These are phyloP conservation scores for Aspergillus texensis DNA, from an alignment of 2,329 filamentous ascomycete genomes.

Conservation along the genomic window DNA sequence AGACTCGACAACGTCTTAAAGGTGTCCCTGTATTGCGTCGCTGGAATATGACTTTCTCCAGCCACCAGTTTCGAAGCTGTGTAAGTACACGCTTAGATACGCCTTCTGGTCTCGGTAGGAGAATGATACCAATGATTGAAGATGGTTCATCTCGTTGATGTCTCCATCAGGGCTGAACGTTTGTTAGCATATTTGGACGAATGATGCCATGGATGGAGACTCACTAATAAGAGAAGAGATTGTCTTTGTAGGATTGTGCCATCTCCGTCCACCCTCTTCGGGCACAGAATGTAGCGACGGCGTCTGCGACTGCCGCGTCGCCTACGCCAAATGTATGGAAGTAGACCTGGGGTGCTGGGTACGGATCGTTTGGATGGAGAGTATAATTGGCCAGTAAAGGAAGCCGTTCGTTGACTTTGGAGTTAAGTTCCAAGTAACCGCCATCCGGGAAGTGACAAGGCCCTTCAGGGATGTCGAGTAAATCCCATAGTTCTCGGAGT, in stretches of 20 bases:
- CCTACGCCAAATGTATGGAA: slow-evolving; percentile 19
- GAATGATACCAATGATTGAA: slow-evolving; percentile 16
- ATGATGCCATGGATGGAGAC: background rate
- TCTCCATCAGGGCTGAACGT: slow-evolving; percentile 9
- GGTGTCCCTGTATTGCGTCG: background rate
- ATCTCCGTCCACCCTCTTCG: slow-evolving; percentile 14
- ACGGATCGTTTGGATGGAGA: slow-evolving; percentile 10
- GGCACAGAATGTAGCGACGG: slow-evolving; percentile 16
- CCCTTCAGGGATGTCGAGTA: slow-evolving; percentile 12
- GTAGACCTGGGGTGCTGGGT: slow-evolving; percentile 22
- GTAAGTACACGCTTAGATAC: slow-evolving; percentile 16
- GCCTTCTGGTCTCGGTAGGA: slow-evolving; percentile 12
- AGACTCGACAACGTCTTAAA: background rate
- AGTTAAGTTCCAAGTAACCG: slow-evolving; percentile 3
- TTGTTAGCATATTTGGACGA: background rate
- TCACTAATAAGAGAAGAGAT: slow-evolving; percentile 19
- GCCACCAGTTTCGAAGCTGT: slow-evolving; percentile 8
- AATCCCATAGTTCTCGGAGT: slow-evolving; percentile 19
- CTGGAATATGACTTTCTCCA: background rate
- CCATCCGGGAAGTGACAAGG: background rate
- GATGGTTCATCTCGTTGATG: slow-evolving; percentile 4
- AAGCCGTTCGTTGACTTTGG: slow-evolving; percentile 10
- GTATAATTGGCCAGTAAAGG: slow-evolving; percentile 21
- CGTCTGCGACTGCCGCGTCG: slow-evolving; percentile 16
- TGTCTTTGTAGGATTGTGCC: slow-evolving; percentile 15